Evolutionary conservation across 495 filamentous ascomycete genomes (phyloP), one percentile per base, ranked within the genome.

Genomic region (Jackrogersella minutella): DNA sequence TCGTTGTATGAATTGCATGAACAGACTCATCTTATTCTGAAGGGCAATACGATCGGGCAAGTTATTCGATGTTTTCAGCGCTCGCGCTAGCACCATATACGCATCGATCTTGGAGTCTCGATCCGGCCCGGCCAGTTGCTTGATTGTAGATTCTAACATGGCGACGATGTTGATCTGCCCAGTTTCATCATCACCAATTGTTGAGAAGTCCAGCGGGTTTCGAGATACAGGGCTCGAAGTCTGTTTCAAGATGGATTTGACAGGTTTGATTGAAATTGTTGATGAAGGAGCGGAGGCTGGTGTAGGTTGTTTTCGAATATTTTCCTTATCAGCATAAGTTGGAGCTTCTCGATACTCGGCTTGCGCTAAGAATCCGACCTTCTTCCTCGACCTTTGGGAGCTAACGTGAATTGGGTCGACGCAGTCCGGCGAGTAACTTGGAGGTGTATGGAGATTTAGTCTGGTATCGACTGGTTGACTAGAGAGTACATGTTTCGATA

Each of bases 241-340:
- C 62, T 79, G 83, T 75, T 98, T 99, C 46, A 99, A 84, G 56
- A 99, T 97, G 1, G 93, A 94, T 71, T 94, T 97, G 21, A 86
- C 68, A 10, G 91, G 86, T 71, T 88, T 92, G 24, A 33, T 14
- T 31, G 80, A 81, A 50, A 88, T 83, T 69, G 83, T 86, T 24
- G 89, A 88, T 3, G 87, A 84, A 22, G 82, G 85, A 24, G 77
- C 64, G 66, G 84, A 73, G 66, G 80, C 73, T 64, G 84, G 78
- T 1, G 79, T 80, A 2, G 74, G 66, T 5, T 75, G 64, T 10
- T 76, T 73, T 30, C 75, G 72, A 36, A 77, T 76, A 56, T 80
- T 74, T 31, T 79, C 72, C 5, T 82, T 78, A 54, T 82, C 78
- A 16, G 79, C 66, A 55, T 82, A 80, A 2, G 76, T 74, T 5